Base-by-base conservation (phyloP, 345 rosid species). In the Syzygium oleosum region DNA sequence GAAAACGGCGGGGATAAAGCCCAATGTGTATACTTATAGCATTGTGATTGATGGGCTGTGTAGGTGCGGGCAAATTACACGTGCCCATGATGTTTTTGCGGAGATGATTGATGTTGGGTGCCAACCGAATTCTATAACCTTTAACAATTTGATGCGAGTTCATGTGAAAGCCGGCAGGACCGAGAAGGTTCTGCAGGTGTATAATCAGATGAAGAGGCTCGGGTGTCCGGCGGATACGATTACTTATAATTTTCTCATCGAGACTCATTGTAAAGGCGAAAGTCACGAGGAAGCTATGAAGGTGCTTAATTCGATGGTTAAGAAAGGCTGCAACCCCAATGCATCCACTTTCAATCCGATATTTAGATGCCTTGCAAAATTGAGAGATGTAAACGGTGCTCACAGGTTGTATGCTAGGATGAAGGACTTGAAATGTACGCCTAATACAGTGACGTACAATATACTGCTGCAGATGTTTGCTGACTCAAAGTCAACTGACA, bases 181-280 rank as follows among this genome's bases (percentile, higher is more conserved):
- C 0, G 98, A 96, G 94, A 98, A 98, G 90, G 99, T 96, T 87
- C 85, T 98, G 90, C 98, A 96, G 88, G 99, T 96, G 17, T 95
- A 95, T 91, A 97, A 97, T 88, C 99, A 95, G 89, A 96, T 97
- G 99, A 97, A 93, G 94, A 92, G 92, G 88, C 94, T 95, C 2
- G 94, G 94, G 11, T 93, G 96, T n/a, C 89, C 87, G 29, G 93
- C 99, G 0, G 99, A 97, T 78, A 93, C 94, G 0, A 90, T 97
- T 38, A 97, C 98, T 0, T 95, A 91, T 58, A 96, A 97, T 86
- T 97, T 93, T 90, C 93, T 97, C 17, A 91, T 96, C 5, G 98
- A 96, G 91, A 89, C 89, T 54, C 97, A 94, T 86, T 97, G 99
- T 85, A 95, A 92, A 90, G 96, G 95, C 9, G 95, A 91, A 16